Conservation (phyloP, 1,284 basidiomycete species). For the Rhodotorula sp. region DNA sequence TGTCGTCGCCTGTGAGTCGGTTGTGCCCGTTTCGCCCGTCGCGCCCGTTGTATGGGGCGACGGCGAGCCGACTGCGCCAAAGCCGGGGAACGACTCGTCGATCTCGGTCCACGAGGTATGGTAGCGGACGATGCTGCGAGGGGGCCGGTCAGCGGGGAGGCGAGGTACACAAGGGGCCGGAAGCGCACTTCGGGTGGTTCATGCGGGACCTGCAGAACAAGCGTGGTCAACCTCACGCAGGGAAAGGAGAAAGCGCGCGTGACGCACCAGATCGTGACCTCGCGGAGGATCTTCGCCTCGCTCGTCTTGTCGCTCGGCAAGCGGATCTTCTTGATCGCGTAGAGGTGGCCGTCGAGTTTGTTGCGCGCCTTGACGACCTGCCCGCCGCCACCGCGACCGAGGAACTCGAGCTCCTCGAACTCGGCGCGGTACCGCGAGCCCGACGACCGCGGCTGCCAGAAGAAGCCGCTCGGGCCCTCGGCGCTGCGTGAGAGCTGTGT, state of each 20-base stretch:
- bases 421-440: constrained; percentile 43
- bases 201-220: constrained; percentile 36
- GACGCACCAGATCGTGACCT: constrained; percentile 46
- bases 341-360: constrained; percentile 44
- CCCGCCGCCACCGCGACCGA: constrained; percentile 46
- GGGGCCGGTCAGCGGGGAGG: not conserved
- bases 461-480: constrained; percentile 42
- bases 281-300: constrained; percentile 45
- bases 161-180: rapidly evolving
- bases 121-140: constrained; percentile 39
- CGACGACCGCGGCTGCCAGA: constrained; percentile 40
- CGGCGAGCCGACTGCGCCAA: constrained; percentile 6
- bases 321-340: constrained; percentile 47
- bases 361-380: constrained; percentile 48
- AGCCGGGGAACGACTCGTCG: constrained; percentile 20
- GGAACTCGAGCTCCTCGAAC: constrained; percentile 47
- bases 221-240: not conserved
- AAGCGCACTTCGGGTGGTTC: constrained; percentile 41
- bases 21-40: constrained; percentile 16
- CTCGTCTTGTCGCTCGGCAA: constrained; percentile 41
- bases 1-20: not conserved
- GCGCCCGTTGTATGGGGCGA: not conserved
- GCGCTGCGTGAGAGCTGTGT: constrained; percentile 22
- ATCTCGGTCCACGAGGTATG: constrained; percentile 46
- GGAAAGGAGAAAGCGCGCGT: rapidly evolving